A percentile compares a stretch with the other conserved stretches of the same genome.
Evolutionary conservation across 805 yeast species (phyloP).

Genomic region (Hanseniaspora taiwanica): DNA sequence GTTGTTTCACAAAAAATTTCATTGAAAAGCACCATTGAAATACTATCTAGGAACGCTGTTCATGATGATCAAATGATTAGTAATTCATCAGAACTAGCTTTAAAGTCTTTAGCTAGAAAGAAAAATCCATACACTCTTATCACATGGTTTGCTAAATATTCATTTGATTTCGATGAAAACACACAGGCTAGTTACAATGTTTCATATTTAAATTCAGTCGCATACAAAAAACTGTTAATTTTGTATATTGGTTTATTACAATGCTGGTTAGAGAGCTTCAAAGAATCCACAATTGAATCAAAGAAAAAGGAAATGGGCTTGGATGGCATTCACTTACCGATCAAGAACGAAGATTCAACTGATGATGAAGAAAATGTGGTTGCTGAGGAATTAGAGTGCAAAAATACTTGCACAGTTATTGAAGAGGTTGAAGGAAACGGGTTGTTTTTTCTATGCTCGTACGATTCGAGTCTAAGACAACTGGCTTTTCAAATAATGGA

Average conservation of each 20-base stretch:
- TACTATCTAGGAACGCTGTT: slow-evolving; percentile 62
- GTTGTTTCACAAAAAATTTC: slow-evolving; percentile 33
- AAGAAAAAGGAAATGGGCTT: slow-evolving; percentile 20
- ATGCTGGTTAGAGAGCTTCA: slow-evolving; percentile 67
- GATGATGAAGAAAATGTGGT: slow-evolving; percentile 14
- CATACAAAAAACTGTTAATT: slow-evolving; percentile 44
- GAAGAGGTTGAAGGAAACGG: slow-evolving; percentile 97
- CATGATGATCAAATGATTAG: slow-evolving; percentile 55
- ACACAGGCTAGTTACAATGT: slow-evolving; percentile 41
- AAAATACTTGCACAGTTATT: slow-evolving; percentile 66
- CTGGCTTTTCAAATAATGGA: slow-evolving; percentile 63
- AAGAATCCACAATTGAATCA: slow-evolving; percentile 23
- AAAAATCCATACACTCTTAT: slow-evolving; percentile 59
- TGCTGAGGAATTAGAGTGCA: slow-evolving; percentile 62
- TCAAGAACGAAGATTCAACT: slow-evolving; percentile 8
- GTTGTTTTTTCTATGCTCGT: slow-evolving; percentile 78
- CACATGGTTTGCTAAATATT: slow-evolving; percentile 62
- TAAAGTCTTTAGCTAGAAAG: slow-evolving; percentile 52
- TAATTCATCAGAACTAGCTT: slow-evolving; percentile 46
- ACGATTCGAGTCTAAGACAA: slow-evolving; percentile 62
- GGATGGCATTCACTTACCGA: slow-evolving; percentile 18
- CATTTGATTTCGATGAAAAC: slow-evolving; percentile 69
- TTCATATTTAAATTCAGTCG: slow-evolving; percentile 46
- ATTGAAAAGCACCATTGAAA: slow-evolving; percentile 55
- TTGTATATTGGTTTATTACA: slow-evolving; percentile 68